Evolutionary conservation across 108 stramenopile species (phyloP).

Genomic region (Skeletonema grethae): DNA sequence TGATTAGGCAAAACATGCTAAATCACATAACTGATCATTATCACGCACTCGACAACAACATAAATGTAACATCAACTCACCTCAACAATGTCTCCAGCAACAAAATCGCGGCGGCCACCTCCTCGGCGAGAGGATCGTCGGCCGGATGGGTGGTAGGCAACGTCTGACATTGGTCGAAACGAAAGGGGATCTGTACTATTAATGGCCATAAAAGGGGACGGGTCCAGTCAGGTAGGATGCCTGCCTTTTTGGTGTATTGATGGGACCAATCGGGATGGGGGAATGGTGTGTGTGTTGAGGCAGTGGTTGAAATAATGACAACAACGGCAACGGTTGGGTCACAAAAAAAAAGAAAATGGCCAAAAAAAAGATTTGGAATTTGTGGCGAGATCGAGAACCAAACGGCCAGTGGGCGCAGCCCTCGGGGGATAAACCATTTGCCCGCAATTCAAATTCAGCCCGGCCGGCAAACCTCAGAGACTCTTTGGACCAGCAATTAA

Average conservation of each 20-base stretch:
- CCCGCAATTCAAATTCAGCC: too few species aligned
- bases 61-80: not conserved
- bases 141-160: conserved; percentile 1
- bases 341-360: too few species aligned
- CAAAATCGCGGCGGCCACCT: conserved; percentile 2
- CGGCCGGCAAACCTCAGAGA: too few species aligned
- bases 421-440: too few species aligned
- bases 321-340: too few species aligned
- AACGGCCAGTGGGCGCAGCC: too few species aligned
- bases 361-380: too few species aligned
- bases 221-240: not conserved
- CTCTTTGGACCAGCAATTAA: too few species aligned
- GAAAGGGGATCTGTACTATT: not conserved
- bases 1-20: not conserved
- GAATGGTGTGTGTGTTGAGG: not conserved
- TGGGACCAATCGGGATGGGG: not conserved
- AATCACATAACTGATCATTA: not conserved
- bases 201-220: conserved; percentile 5
- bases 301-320: not conserved
- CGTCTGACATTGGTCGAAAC: conserved; percentile 6
- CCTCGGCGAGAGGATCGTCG: conserved; percentile 5
- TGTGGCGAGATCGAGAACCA: too few species aligned
- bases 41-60: not conserved
- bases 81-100: conserved; percentile 16
- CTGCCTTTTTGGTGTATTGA: not conserved